These are phyloP conservation scores for Cokeromyces recurvatus DNA, from an alignment of 371 early-diverging fungal genomes.

Conservation along the genomic window DNA sequence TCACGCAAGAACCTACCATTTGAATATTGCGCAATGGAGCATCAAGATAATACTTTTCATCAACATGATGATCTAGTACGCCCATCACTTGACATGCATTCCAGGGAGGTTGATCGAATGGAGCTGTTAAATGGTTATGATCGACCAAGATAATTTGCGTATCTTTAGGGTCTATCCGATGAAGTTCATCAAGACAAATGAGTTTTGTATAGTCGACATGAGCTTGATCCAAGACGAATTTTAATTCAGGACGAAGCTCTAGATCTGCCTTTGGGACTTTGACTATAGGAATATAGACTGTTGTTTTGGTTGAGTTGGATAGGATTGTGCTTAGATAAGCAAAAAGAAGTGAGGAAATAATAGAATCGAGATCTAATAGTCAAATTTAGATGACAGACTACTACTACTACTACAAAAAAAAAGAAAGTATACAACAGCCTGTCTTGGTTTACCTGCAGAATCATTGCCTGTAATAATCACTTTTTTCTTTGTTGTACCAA, in stretches of 20 bases:
- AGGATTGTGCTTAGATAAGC: constrained; percentile 38
- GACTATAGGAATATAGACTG: constrained; percentile 52
- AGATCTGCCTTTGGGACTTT: constrained; percentile 59
- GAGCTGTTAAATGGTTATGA: constrained; percentile 55
- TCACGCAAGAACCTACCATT: constrained; percentile 62
- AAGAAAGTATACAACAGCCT: no score
- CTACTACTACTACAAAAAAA: not conserved
- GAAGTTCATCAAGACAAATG: constrained; percentile 23
- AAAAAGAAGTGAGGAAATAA: constrained; percentile 55
- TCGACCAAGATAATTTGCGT: constrained; percentile 48
- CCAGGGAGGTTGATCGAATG: constrained; percentile 25
- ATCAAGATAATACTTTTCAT: constrained; percentile 48
- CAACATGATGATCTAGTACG: constrained; percentile 73
- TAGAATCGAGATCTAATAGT: constrained; percentile 62
- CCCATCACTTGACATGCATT: constrained; percentile 42
- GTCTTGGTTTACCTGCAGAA: constrained; percentile 50
- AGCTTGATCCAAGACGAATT: constrained; percentile 36
- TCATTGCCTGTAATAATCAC: constrained; percentile 67
- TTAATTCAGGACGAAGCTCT: constrained; percentile 61
- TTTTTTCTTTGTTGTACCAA: not conserved
- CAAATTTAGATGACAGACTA: not conserved
- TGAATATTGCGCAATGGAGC: constrained; percentile 41
- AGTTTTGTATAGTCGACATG: constrained; percentile 18
- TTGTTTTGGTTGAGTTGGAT: constrained; percentile 1
- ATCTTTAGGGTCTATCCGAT: constrained; percentile 14